Percentiles rank a stretch among this genome's conserved stretches.
Conservation (phyloP, 1,284 basidiomycete genomes). For the Pseudozyma sp. region DNA sequence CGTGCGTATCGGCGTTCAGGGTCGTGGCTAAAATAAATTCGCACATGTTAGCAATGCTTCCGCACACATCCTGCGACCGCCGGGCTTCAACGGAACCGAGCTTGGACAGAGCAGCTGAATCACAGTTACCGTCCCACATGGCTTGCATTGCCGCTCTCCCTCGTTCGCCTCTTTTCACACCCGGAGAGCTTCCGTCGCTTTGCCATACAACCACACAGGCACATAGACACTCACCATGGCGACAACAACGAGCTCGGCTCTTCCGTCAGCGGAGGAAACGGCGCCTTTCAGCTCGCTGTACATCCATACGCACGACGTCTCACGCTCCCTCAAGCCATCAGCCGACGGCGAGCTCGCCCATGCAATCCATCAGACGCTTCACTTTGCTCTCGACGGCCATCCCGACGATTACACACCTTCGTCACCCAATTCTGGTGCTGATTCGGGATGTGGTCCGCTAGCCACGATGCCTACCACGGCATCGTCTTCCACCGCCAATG, state of each 20-base stretch:
- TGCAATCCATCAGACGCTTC: conserved; percentile 63
- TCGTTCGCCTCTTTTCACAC: no score
- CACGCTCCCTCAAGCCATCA: conserved; percentile 57
- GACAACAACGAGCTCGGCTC: not conserved
- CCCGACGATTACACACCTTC: conserved; percentile 52
- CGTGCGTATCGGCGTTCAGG: conserved; percentile 1
- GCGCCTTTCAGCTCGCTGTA: conserved; percentile 42
- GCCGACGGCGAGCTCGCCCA: conserved; percentile 59
- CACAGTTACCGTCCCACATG: not conserved
- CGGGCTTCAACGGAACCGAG: conserved; percentile 16
- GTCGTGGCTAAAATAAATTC: not conserved
- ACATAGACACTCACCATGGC: not conserved
- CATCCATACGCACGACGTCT: conserved; percentile 62
- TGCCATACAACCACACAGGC: not conserved
- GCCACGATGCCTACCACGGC: conserved; percentile 40
- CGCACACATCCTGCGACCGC: not conserved
- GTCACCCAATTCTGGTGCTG: conserved; percentile 23
- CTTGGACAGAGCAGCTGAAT: not conserved
- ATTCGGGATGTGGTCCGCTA: conserved; percentile 30
- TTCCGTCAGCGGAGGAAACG: not conserved
- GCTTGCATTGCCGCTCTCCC: conserved; percentile 24
- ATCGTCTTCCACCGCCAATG: conserved; percentile 7
- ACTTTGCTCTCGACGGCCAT: conserved; percentile 62
- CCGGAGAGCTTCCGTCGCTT: not conserved
- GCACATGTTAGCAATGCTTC: not conserved